These are phyloP conservation scores for Sordariomycetes sp. DNA, from an alignment of 2,329 filamentous ascomycete species.

Conservation along the genomic window DNA sequence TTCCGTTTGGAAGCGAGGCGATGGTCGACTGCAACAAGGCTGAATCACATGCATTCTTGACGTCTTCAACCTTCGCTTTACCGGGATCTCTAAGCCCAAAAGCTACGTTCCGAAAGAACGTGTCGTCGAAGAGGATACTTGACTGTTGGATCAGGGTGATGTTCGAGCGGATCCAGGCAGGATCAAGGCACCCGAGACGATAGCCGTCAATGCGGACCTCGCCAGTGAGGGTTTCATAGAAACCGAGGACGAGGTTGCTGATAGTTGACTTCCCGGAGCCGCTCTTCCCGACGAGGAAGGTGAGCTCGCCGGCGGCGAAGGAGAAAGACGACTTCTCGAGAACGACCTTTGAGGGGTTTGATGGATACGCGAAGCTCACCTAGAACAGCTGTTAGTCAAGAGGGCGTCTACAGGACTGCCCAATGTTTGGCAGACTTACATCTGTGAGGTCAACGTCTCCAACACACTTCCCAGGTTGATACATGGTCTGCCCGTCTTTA, in stretches of 20 bases:
- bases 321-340: conserved; percentile 53
- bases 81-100: conserved; percentile 49
- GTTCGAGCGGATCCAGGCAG: conserved; percentile 65
- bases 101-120: conserved; percentile 66
- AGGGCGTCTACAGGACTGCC: not conserved
- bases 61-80: conserved; percentile 37
- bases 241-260: conserved; percentile 65
- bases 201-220: conserved; percentile 58
- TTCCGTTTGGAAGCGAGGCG: conserved; percentile 52
- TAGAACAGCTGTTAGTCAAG: conserved; percentile 18
- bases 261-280: conserved; percentile 91
- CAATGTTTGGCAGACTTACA: conserved; percentile 31
- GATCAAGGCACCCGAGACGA: conserved; percentile 49
- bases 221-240: conserved; percentile 60
- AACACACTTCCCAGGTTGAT: conserved; percentile 26
- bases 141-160: conserved; percentile 76
- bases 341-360: conserved; percentile 48
- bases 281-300: conserved; percentile 75
- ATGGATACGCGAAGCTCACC: conserved; percentile 75
- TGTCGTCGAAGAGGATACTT: conserved; percentile 72
- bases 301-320: conserved; percentile 62
- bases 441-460: conserved; percentile 62
- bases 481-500: conserved; percentile 10
- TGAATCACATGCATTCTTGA: conserved; percentile 52
- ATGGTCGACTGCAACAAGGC: conserved; percentile 62